Percentiles rank a stretch among this genome's conserved stretches.
Conservation (phyloP, 1,284 basidiomycete species). For the Amylostereum areolatum region DNA sequence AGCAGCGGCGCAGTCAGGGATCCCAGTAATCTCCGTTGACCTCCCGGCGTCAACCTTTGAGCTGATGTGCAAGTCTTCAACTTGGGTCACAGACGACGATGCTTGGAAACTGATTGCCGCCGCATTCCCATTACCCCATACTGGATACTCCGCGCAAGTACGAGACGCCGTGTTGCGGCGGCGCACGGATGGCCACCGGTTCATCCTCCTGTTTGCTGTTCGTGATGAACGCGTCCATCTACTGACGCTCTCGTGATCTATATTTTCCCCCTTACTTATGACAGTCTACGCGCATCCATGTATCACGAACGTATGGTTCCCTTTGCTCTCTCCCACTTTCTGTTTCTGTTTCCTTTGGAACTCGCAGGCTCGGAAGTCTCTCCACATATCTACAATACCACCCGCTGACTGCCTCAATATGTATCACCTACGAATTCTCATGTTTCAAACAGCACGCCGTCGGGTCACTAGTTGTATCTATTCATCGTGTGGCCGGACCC, state of each 20-base stretch:
- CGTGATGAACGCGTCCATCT: conserved; percentile 67
- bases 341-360: no score
- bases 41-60: conserved; percentile 58
- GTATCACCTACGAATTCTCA: no score
- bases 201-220: conserved; percentile 61
- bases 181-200: conserved; percentile 56
- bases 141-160: conserved; percentile 57
- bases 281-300: no score
- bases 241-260: conserved; percentile 36
- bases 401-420: no score
- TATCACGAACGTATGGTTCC: no score
- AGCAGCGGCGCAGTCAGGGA: conserved; percentile 46
- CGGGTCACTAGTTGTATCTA: no score
- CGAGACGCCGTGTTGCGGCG: conserved; percentile 57
- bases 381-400: no score
- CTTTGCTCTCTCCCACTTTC: no score
- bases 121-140: conserved; percentile 48
- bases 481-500: no score
- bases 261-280: no score
- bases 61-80: conserved; percentile 44
- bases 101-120: conserved; percentile 56
- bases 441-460: no score
- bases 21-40: conserved; percentile 70
- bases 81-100: conserved; percentile 72
- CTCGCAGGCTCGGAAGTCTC: no score